phyloP scores from a whole-genome alignment of 2,329 filamentous ascomycete genomes.

The Fusarium sp. region DNA sequence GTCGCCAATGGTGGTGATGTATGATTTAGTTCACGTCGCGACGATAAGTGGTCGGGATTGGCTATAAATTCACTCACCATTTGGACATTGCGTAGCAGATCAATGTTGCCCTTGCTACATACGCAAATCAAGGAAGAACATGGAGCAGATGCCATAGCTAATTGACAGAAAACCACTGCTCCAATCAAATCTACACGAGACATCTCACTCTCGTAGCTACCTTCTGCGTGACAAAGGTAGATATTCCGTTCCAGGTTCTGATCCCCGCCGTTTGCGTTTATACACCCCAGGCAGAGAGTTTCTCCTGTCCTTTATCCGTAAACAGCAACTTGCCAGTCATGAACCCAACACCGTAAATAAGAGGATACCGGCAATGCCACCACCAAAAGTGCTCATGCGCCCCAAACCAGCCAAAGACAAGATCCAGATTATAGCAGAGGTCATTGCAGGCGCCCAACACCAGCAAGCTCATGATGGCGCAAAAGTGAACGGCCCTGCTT shows the following conservation, averaged over 20 bases:
- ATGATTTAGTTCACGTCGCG: not conserved
- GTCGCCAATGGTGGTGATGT: not conserved
- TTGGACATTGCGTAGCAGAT: not conserved
- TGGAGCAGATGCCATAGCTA: not conserved
- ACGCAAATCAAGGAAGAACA: not conserved
- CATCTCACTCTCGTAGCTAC: not conserved
- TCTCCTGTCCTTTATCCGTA: not conserved
- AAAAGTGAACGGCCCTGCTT: not conserved
- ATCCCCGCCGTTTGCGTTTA: not conserved
- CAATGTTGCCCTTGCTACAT: not conserved
- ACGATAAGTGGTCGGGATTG: not conserved
- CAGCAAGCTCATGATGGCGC: not conserved
- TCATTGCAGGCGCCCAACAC: conserved; percentile 6
- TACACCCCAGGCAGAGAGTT: not conserved
- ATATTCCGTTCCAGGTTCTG: not conserved
- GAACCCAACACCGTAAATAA: conserved; percentile 13
- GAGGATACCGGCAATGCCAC: conserved; percentile 17
- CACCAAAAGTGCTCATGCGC: conserved; percentile 21
- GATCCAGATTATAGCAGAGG: conserved; percentile 19
- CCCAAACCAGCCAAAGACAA: conserved; percentile 21
- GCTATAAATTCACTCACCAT: not conserved
- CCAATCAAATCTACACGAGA: not conserved
- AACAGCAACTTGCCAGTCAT: not conserved
- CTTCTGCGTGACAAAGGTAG: not conserved
- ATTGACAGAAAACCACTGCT: not conserved